Conservation (phyloP, 176 grass and related monocot genomes). For the Avena eriantha region DNA sequence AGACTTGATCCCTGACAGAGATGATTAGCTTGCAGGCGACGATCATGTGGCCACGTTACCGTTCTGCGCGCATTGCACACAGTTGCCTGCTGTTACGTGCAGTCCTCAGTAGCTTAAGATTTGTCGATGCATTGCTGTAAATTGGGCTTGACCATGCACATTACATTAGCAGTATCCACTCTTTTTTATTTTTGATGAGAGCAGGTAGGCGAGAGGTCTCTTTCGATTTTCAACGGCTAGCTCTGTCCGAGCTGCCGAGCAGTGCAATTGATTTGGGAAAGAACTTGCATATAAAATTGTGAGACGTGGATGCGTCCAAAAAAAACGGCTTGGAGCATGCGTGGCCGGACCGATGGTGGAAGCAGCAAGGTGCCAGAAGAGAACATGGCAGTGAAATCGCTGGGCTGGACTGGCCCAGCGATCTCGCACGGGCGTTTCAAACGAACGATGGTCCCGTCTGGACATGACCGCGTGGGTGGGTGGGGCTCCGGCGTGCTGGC, state of each 20-base stretch:
- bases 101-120: too few species aligned
- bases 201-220: background rate
- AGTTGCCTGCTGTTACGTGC: background rate
- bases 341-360: background rate
- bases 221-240: conserved; percentile 53
- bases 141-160: background rate
- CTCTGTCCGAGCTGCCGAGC: conserved; percentile 25
- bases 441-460: background rate
- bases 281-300: background rate
- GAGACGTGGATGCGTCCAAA: conserved; percentile 37
- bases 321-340: conserved; percentile 37
- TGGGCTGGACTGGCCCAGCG: background rate
- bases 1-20: conserved; percentile 32
- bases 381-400: background rate
- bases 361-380: background rate
- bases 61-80: background rate
- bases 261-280: background rate
- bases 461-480: background rate
- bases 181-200: background rate
- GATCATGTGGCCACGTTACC: conserved; percentile 20
- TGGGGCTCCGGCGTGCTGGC: background rate
- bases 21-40: conserved; percentile 16
- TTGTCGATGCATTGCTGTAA: too few species aligned
- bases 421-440: background rate
- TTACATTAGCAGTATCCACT: background rate